Percentiles rank a stretch among this genome's conserved stretches.
Evolutionary conservation across 345 rosid species (phyloP).

Genomic region (Anacardium occidentale): DNA sequence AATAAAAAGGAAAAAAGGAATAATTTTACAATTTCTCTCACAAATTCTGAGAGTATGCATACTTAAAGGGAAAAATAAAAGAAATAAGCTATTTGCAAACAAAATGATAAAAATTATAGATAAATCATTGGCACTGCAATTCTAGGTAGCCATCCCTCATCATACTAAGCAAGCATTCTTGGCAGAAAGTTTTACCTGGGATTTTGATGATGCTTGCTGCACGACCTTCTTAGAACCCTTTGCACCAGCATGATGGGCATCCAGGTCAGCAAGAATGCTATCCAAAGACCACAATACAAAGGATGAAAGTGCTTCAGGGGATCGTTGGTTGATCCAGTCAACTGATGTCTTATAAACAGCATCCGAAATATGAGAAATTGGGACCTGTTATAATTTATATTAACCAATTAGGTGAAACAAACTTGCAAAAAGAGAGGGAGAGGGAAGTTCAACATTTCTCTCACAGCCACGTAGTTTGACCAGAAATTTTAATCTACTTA

Average conservation of each 20-base stretch:
- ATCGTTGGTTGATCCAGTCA: slow-evolving; percentile 69
- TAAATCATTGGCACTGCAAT: not conserved
- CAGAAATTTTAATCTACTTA: not conserved
- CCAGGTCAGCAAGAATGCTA: slow-evolving; percentile 57
- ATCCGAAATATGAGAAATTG: slow-evolving; percentile 59
- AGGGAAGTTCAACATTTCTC: not conserved
- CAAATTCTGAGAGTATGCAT: not conserved
- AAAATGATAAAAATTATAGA: not conserved
- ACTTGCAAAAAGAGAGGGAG: not conserved
- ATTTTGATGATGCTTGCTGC: slow-evolving; percentile 57
- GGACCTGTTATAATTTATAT: slow-evolving; percentile 42
- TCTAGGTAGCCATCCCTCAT: not conserved
- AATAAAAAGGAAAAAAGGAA: not conserved
- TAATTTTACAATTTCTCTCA: not conserved
- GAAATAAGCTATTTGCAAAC: not conserved
- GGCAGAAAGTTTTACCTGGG: slow-evolving; percentile 42
- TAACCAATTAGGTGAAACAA: slow-evolving; percentile 7
- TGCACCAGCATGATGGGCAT: slow-evolving; percentile 44
- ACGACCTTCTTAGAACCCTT: slow-evolving; percentile 59
- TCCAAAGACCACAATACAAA: slow-evolving; percentile 69
- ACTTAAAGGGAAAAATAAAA: not conserved
- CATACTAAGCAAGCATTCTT: slow-evolving; percentile 1
- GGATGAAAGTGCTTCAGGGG: slow-evolving; percentile 55
- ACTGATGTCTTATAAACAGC: slow-evolving; percentile 61
- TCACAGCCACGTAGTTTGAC: not conserved